Evolutionary conservation across 2,329 filamentous ascomycete genomes (phyloP).

Genomic region (Aspergillus tanneri): DNA sequence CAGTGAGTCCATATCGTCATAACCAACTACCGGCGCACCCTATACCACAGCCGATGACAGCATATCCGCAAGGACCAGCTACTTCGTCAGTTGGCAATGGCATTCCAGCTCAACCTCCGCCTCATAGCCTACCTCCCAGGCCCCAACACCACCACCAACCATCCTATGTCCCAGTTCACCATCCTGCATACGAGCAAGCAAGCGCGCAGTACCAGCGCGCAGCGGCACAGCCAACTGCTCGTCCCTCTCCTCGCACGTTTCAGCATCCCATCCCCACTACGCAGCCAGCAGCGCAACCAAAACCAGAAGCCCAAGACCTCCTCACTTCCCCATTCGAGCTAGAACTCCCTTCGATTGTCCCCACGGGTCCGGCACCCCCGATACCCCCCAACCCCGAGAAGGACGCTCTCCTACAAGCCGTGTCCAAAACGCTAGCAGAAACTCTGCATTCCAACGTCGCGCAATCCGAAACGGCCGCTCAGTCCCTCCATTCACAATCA

Average conservation of each 20-base stretch:
- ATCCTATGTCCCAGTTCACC: slow-evolving; percentile 19
- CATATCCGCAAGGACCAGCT: slow-evolving; percentile 19
- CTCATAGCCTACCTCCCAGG: slow-evolving; percentile 9
- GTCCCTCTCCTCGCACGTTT: slow-evolving; percentile 20
- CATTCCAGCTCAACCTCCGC: slow-evolving; percentile 11
- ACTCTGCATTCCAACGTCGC: slow-evolving; percentile 67
- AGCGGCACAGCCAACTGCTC: slow-evolving; percentile 12
- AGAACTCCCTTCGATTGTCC: slow-evolving; percentile 50
- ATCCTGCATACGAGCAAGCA: slow-evolving; percentile 24
- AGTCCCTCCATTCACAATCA: slow-evolving; percentile 75
- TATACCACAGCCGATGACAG: slow-evolving; percentile 15
- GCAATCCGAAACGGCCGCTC: slow-evolving; percentile 72
- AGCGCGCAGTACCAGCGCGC: slow-evolving; percentile 34
- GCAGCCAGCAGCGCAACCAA: slow-evolving; percentile 26
- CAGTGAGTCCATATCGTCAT: slow-evolving; percentile 9
- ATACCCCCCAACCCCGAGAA: slow-evolving; percentile 96
- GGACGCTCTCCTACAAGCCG: slow-evolving; percentile 75
- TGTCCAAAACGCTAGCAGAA: slow-evolving; percentile 67
- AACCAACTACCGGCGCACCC: slow-evolving; percentile 16
- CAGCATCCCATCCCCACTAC: slow-evolving; percentile 23
- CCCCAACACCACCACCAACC: slow-evolving; percentile 20
- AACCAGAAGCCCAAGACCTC: slow-evolving; percentile 53
- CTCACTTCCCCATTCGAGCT: slow-evolving; percentile 64
- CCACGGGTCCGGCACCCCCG: slow-evolving; percentile 65
- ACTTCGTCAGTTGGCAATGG: slow-evolving; percentile 15